These are phyloP conservation scores for Spergularia azorica DNA, from an alignment of 179 eudicot genomes.

Conservation along the genomic window DNA sequence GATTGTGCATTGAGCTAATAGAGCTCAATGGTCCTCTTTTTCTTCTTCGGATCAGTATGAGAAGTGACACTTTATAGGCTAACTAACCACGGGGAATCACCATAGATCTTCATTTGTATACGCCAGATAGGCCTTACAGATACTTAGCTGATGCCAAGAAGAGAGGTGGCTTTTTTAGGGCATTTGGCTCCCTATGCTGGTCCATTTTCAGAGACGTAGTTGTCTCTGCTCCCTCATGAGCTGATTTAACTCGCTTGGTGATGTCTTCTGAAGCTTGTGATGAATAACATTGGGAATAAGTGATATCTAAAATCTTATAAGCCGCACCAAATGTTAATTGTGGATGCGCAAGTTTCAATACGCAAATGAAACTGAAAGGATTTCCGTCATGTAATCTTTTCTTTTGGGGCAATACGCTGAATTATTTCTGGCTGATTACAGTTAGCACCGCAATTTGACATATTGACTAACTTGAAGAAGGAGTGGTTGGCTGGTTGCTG, in stretches of 20 bases:
- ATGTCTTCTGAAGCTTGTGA: neutral
- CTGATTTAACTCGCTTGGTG: neutral
- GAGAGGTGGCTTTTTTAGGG: neutral
- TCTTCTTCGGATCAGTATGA: neutral
- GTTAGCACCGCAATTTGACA: neutral
- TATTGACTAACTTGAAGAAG: neutral
- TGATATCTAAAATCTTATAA: too few relatives aligned
- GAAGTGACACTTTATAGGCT: neutral
- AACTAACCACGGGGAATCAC: neutral
- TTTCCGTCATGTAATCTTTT: too few relatives aligned
- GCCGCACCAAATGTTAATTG: too few relatives aligned
- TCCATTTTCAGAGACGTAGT: neutral
- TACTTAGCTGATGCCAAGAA: constrained; percentile 1
- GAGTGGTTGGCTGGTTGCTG: neutral
- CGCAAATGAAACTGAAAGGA: too few relatives aligned
- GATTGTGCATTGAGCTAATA: neutral
- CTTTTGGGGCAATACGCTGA: neutral
- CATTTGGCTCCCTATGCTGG: constrained; percentile 7
- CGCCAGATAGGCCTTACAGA: neutral
- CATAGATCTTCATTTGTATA: neutral
- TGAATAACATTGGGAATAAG: too few relatives aligned
- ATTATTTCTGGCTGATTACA: neutral
- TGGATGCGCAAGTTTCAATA: too few relatives aligned
- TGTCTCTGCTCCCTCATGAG: constrained; percentile 5
- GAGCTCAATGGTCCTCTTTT: neutral